Conservation (phyloP, 2,329 filamentous ascomycete genomes). For the Ophiostoma montium region DNA sequence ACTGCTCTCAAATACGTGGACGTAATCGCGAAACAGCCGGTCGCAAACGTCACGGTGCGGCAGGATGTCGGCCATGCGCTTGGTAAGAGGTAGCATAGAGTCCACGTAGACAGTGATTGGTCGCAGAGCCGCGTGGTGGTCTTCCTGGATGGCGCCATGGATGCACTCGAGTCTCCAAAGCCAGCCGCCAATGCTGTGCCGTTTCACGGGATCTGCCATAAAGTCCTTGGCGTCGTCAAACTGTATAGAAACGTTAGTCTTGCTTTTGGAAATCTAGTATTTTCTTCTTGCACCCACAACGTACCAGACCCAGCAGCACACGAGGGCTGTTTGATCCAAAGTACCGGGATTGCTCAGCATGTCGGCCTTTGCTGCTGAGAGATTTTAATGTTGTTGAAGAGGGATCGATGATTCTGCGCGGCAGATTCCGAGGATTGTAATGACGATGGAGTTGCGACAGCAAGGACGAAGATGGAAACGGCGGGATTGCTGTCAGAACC, state of each 20-base stretch:
- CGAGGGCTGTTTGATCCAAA: slow-evolving; percentile 40
- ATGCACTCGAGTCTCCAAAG: slow-evolving; percentile 32
- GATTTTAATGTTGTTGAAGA: slow-evolving; percentile 31
- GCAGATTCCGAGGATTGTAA: slow-evolving; percentile 7
- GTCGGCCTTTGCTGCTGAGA: slow-evolving; percentile 33
- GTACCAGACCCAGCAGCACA: slow-evolving; percentile 39
- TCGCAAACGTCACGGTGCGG: slow-evolving; percentile 36
- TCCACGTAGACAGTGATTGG: slow-evolving; percentile 43
- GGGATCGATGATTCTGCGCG: slow-evolving; percentile 8
- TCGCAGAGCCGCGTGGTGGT: slow-evolving; percentile 30
- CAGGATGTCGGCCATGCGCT: slow-evolving; percentile 43
- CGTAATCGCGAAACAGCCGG: slow-evolving; percentile 33
- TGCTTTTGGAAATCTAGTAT: no score
- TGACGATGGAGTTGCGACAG: slow-evolving; percentile 14
- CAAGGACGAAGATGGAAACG: slow-evolving; percentile 12
- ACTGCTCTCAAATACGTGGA: slow-evolving; percentile 35
- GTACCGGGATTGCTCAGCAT: slow-evolving; percentile 32
- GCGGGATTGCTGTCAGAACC: slow-evolving; percentile 7
- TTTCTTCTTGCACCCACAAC: no score
- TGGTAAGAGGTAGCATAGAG: slow-evolving; percentile 42
- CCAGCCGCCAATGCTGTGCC: slow-evolving; percentile 27
- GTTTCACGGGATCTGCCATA: slow-evolving; percentile 27
- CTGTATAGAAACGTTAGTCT: slow-evolving; percentile 18
- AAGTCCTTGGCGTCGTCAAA: slow-evolving; percentile 41
- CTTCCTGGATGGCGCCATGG: slow-evolving; percentile 32